Evolutionary conservation across 2,329 filamentous ascomycete species (phyloP).

Genomic region (Apiospora aurea): DNA sequence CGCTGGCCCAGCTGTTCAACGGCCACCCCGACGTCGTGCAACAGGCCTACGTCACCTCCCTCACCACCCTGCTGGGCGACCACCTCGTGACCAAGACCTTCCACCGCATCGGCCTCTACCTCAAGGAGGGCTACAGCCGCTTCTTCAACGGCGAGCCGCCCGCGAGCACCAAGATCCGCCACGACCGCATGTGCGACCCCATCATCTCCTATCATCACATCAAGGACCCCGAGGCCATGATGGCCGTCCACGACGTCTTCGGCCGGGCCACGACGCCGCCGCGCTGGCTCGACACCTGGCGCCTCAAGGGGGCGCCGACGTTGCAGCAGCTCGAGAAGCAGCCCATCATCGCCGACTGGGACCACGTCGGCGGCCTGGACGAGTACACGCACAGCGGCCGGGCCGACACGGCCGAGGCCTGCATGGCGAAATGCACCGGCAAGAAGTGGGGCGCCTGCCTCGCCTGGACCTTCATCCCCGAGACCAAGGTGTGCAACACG

Average conservation of each 20-base stretch:
- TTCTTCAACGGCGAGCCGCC: constrained; percentile 24
- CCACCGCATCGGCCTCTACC: constrained; percentile 13
- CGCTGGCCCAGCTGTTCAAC: constrained; percentile 12
- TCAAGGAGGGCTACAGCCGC: constrained; percentile 13
- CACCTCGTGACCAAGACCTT: constrained; percentile 11
- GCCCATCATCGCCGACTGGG: constrained; percentile 3
- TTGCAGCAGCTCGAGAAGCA: constrained; percentile 10
- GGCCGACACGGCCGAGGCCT: constrained; percentile 1
- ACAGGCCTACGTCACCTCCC: constrained; percentile 1
- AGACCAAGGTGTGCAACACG: constrained; percentile 6
- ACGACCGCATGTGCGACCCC: constrained; percentile 21
- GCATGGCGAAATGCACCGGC: background rate
- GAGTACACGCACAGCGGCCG: background rate
- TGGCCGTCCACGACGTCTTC: constrained; percentile 1
- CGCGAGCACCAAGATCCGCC: constrained; percentile 6
- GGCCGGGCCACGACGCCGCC: background rate
- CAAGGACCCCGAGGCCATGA: constrained; percentile 16
- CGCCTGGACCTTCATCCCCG: constrained; percentile 9
- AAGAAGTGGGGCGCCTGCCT: background rate
- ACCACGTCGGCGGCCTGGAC: constrained; percentile 19
- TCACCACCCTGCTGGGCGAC: constrained; percentile 16
- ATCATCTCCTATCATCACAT: constrained; percentile 15
- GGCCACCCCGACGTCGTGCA: constrained; percentile 9
- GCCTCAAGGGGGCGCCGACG: constrained; percentile 4
- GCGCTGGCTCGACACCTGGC: constrained; percentile 24